These are phyloP conservation scores for Botryotinia globosa DNA, from an alignment of 2,329 filamentous ascomycete species.

Conservation along the genomic window DNA sequence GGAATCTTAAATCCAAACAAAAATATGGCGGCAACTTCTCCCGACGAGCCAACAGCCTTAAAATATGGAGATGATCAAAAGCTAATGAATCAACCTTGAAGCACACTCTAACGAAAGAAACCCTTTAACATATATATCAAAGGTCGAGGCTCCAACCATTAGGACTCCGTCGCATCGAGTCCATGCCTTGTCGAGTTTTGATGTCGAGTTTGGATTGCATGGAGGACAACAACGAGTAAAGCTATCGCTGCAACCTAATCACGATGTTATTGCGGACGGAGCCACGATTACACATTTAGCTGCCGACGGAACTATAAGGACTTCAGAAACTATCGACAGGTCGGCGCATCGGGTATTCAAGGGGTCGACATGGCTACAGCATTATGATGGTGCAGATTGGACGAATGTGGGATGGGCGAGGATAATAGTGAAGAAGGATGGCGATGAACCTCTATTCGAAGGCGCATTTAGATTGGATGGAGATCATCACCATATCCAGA, in stretches of 20 bases:
- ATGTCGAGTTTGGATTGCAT: slow-evolving; percentile 76
- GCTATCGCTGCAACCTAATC: slow-evolving; percentile 81
- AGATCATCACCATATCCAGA: slow-evolving; percentile 84
- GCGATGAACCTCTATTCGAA: slow-evolving; percentile 77
- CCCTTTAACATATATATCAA: slow-evolving; percentile 70
- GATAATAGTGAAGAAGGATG: slow-evolving; percentile 74
- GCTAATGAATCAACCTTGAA: slow-evolving; percentile 35
- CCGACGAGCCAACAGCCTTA: slow-evolving; percentile 3
- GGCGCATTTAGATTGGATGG: slow-evolving; percentile 80
- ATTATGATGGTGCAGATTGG: slow-evolving; percentile 62
- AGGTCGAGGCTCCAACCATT: slow-evolving; percentile 72
- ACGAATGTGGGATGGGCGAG: slow-evolving; percentile 82
- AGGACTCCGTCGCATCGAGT: slow-evolving; percentile 76
- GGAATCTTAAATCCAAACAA: not conserved
- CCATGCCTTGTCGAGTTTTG: slow-evolving; percentile 78
- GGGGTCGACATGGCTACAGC: slow-evolving; percentile 70
- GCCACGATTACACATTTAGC: slow-evolving; percentile 71
- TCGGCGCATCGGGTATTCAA: slow-evolving; percentile 79
- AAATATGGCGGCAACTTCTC: not conserved
- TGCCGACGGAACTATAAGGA: slow-evolving; percentile 64
- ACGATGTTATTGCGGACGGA: slow-evolving; percentile 79
- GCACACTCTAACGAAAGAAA: slow-evolving; percentile 73
- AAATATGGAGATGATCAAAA: slow-evolving; percentile 7
- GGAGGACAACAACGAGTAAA: slow-evolving; percentile 67
- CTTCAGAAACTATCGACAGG: slow-evolving; percentile 68